Percentiles rank a stretch among this genome's conserved stretches.
These are phyloP conservation scores for Magnaporthiopsis rhizophila DNA, from an alignment of 2,329 filamentous ascomycete species.

Conservation along the genomic window DNA sequence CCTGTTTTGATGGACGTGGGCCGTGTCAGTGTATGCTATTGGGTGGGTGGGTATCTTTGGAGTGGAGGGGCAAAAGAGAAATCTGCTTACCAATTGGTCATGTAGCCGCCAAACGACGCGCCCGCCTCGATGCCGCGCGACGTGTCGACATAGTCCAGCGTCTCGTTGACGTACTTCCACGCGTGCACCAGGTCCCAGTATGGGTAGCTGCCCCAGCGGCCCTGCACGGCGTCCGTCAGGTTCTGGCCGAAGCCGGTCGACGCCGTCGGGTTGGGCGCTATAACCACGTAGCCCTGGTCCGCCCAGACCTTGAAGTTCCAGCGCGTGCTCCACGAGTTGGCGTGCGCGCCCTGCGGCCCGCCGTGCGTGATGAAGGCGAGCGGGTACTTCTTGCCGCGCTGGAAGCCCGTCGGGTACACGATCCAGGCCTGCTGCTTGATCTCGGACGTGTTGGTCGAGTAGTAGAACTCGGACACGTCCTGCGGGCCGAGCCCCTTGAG, in stretches of 20 bases:
- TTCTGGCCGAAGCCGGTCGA: slow-evolving; percentile 45
- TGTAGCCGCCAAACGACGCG: slow-evolving; percentile 47
- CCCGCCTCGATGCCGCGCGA: slow-evolving; percentile 41
- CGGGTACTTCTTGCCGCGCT: slow-evolving; percentile 37
- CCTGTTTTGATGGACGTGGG: slow-evolving; percentile 20
- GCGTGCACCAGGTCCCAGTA: slow-evolving; percentile 47
- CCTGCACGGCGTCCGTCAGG: slow-evolving; percentile 42
- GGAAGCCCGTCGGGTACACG: slow-evolving; percentile 24
- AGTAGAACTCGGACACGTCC: slow-evolving; percentile 27
- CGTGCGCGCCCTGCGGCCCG: slow-evolving; percentile 44
- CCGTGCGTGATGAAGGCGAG: slow-evolving; percentile 46
- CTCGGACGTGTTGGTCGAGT: slow-evolving; percentile 18
- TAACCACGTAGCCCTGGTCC: slow-evolving; percentile 47
- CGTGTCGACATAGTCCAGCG: slow-evolving; percentile 42
- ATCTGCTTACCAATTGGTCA: slow-evolving; percentile 39
- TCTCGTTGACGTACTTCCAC: slow-evolving; percentile 42
- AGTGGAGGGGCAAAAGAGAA: neutral
- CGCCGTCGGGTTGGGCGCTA: slow-evolving; percentile 46
- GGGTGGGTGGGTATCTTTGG: neutral
- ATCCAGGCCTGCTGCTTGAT: slow-evolving; percentile 25
- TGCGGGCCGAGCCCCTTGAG: slow-evolving; percentile 23
- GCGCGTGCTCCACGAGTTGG: slow-evolving; percentile 42
- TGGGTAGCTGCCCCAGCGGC: slow-evolving; percentile 42
- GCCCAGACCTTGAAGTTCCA: slow-evolving; percentile 49
- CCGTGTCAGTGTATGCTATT: too few species aligned